phyloP scores from a whole-genome alignment of 305 asterid species.

The Ilex paraguariensis region DNA sequence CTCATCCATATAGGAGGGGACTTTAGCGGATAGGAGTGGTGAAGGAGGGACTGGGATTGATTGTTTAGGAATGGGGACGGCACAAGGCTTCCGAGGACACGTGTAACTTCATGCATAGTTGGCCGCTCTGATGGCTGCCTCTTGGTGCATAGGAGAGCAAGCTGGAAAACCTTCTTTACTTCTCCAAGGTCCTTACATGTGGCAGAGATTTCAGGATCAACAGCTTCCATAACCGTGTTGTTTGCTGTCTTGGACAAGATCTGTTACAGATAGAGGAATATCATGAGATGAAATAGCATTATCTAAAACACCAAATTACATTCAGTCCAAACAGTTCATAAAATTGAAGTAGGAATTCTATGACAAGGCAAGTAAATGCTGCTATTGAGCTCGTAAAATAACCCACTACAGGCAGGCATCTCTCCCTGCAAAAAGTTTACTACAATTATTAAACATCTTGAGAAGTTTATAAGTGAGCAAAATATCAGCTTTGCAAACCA shows the following conservation, averaged over 20 bases:
- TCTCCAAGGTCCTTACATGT: constrained; percentile 83
- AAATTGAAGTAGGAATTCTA: too few relatives aligned
- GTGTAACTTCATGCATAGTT: constrained; percentile 82
- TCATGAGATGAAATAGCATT: background rate
- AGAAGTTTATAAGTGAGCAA: too few relatives aligned
- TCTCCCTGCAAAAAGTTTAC: too few relatives aligned
- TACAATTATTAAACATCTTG: too few relatives aligned
- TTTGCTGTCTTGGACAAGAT: constrained; percentile 66
- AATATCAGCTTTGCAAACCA: too few relatives aligned
- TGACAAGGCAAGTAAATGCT: too few relatives aligned
- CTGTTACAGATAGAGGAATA: constrained; percentile 24
- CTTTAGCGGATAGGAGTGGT: constrained; percentile 39
- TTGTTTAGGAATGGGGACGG: constrained; percentile 31
- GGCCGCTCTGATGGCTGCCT: constrained; percentile 84
- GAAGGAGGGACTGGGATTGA: constrained; percentile 8
- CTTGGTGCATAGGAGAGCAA: constrained; percentile 86
- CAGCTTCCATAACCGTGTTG: constrained; percentile 87
- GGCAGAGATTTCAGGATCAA: constrained; percentile 69
- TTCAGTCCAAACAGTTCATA: too few relatives aligned
- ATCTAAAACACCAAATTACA: too few relatives aligned
- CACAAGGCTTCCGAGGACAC: constrained; percentile 59
- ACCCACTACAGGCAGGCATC: too few relatives aligned
- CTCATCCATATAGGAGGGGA: constrained; percentile 71
- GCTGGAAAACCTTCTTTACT: constrained; percentile 88
- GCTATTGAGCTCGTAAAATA: too few relatives aligned